phyloP scores from a whole-genome alignment of 192 early-diverging fungal genomes.

The Coemansia sp. region DNA sequence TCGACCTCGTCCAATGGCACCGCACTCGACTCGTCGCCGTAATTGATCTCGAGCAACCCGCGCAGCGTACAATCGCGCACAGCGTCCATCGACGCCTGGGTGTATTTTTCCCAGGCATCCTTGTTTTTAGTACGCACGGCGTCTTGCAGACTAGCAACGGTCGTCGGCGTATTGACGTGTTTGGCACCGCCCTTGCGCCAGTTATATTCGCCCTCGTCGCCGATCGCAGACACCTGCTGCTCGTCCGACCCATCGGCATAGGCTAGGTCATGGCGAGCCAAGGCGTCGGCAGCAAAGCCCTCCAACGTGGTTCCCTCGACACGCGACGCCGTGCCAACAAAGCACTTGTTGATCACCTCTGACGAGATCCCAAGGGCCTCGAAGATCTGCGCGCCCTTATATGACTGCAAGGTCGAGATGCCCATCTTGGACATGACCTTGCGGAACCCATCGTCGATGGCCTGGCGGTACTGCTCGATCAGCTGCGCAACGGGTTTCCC shows the following conservation, averaged over 20 bases:
- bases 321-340: constrained; percentile 92
- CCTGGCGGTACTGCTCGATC: constrained; percentile 80
- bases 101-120: constrained; percentile 81
- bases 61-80: constrained; percentile 91
- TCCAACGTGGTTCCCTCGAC: constrained; percentile 85
- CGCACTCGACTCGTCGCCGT: constrained; percentile 47
- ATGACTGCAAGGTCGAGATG: constrained; percentile 93
- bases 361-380: constrained; percentile 91
- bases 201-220: constrained; percentile 95
- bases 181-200: constrained; percentile 91
- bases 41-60: constrained; percentile 82
- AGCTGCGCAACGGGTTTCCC: constrained; percentile 60
- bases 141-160: constrained; percentile 90
- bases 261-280: constrained; percentile 80
- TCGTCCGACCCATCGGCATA: constrained; percentile 64
- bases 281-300: constrained; percentile 79
- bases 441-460: constrained; percentile 88
- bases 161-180: constrained; percentile 87
- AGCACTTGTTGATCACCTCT: constrained; percentile 84
- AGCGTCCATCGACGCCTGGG: constrained; percentile 70
- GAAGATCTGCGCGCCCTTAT: constrained; percentile 99
- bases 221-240: constrained; percentile 67
- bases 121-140: constrained; percentile 92
- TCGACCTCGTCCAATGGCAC: constrained; percentile 94
- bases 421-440: constrained; percentile 99